Evolutionary conservation across 371 early-diverging fungal species (phyloP).

Genomic region (Rhizopus arrhizus): DNA sequence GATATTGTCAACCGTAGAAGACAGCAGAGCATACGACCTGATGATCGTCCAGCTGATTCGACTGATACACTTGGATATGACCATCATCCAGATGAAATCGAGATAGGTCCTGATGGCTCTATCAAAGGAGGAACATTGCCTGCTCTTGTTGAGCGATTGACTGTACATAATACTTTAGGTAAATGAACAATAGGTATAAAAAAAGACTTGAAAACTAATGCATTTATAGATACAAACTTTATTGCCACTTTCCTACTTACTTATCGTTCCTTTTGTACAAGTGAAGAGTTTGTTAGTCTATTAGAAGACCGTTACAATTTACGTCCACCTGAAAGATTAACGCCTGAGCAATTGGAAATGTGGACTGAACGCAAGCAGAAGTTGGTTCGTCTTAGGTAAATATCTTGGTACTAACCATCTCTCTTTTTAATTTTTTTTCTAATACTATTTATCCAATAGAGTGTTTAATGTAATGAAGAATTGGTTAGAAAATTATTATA

Average conservation of each 20-base stretch:
- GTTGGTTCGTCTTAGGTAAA: slow-evolving; percentile 76
- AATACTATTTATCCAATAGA: slow-evolving; percentile 18
- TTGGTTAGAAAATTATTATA: slow-evolving; percentile 87
- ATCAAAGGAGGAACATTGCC: slow-evolving; percentile 86
- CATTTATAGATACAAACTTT: slow-evolving; percentile 66
- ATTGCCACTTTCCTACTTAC: slow-evolving; percentile 84
- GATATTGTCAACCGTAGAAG: slow-evolving; percentile 7
- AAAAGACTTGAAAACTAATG: background rate
- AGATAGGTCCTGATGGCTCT: slow-evolving; percentile 76
- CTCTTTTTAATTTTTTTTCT: background rate
- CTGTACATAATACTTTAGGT: slow-evolving; percentile 73
- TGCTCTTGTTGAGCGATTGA: slow-evolving; percentile 86
- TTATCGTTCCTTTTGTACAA: slow-evolving; percentile 83
- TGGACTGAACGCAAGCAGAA: slow-evolving; percentile 87
- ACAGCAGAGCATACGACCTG: slow-evolving; percentile 19
- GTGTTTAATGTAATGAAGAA: slow-evolving; percentile 88
- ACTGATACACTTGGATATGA: slow-evolving; percentile 62
- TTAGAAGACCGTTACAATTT: slow-evolving; percentile 75
- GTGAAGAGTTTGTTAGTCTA: slow-evolving; percentile 71
- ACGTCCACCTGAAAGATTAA: slow-evolving; percentile 68
- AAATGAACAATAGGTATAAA: slow-evolving; percentile 5
- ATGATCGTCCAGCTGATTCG: slow-evolving; percentile 1
- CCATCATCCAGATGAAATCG: slow-evolving; percentile 68
- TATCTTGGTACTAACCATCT: background rate
- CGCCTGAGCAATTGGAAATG: slow-evolving; percentile 61